phyloP scores from a whole-genome alignment of 164 flowering plant species.

The Vitis rotundifolia region DNA sequence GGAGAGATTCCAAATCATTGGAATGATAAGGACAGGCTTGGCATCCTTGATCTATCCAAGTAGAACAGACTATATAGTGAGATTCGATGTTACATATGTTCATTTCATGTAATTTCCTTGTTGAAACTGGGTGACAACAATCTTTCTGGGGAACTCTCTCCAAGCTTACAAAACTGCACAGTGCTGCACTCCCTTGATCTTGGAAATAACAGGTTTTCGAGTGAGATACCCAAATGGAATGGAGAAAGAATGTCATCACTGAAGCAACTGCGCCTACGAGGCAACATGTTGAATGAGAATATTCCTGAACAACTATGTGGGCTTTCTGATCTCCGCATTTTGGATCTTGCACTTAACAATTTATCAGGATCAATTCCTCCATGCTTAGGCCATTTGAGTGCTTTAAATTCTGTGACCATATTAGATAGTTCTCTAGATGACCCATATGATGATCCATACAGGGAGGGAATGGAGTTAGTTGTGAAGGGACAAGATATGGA shows the following conservation, averaged over 20 bases:
- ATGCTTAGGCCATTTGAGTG: constrained; percentile 13
- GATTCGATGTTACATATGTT: constrained; percentile 31
- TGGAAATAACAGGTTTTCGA: constrained; percentile 14
- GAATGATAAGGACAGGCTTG: background rate
- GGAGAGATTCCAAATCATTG: constrained; percentile 29
- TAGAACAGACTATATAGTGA: constrained; percentile 29
- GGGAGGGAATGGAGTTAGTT: background rate
- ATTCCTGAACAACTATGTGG: constrained; percentile 25
- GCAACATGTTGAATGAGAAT: constrained; percentile 14
- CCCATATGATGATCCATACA: too few species aligned
- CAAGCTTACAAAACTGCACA: constrained; percentile 19
- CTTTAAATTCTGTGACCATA: background rate
- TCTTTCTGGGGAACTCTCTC: constrained; percentile 26
- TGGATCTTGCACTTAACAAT: constrained; percentile 26
- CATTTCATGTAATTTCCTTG: background rate
- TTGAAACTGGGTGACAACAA: constrained; percentile 22
- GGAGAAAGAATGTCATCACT: background rate
- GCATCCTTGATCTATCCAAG: constrained; percentile 14
- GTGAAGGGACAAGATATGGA: constrained; percentile 11
- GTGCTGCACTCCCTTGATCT: constrained; percentile 19
- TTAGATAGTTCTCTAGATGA: background rate
- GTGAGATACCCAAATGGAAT: constrained; percentile 29
- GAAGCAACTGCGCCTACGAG: constrained; percentile 4
- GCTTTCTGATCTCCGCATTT: constrained; percentile 8
- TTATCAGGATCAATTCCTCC: constrained; percentile 23